A percentile compares a stretch with the other conserved stretches of the same genome.
Conservation (phyloP, 192 early-diverging fungal genomes). For the Spizellomyces sp. region DNA sequence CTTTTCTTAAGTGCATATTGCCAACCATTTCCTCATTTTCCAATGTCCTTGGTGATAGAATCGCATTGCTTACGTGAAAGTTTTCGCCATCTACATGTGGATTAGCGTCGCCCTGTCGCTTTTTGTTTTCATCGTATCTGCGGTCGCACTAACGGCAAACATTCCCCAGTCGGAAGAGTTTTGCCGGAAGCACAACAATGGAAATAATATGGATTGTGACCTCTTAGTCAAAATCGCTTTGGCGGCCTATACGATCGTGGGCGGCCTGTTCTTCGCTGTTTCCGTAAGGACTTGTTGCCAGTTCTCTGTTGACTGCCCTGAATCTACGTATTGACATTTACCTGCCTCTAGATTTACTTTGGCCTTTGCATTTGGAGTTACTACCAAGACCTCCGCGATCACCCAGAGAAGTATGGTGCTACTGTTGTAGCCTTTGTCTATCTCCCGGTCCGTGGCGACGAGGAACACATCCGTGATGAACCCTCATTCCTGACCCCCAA, state of each 20-base stretch:
- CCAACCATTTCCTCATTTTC: conserved; percentile 8
- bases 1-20: neutral
- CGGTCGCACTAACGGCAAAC: neutral
- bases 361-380: conserved; percentile 6
- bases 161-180: neutral
- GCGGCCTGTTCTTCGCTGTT: too few relatives aligned
- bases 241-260: too few relatives aligned
- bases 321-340: neutral
- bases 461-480: neutral
- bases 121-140: neutral
- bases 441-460: neutral
- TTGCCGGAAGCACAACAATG: neutral
- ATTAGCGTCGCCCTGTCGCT: neutral
- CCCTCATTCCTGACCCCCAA: neutral
- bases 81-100: conserved; percentile 21
- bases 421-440: neutral
- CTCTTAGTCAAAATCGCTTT: too few relatives aligned
- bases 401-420: conserved; percentile 15
- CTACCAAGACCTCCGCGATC: conserved; percentile 24
- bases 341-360: conserved; percentile 3
- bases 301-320: neutral
- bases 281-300: neutral
- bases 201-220: neutral
- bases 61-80: conserved; percentile 21
- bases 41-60: too few relatives aligned